Percentiles rank a stretch among this genome's conserved stretches.
phyloP scores from a whole-genome alignment of 352 stramenopile species.

The Phytophthora megakarya region DNA sequence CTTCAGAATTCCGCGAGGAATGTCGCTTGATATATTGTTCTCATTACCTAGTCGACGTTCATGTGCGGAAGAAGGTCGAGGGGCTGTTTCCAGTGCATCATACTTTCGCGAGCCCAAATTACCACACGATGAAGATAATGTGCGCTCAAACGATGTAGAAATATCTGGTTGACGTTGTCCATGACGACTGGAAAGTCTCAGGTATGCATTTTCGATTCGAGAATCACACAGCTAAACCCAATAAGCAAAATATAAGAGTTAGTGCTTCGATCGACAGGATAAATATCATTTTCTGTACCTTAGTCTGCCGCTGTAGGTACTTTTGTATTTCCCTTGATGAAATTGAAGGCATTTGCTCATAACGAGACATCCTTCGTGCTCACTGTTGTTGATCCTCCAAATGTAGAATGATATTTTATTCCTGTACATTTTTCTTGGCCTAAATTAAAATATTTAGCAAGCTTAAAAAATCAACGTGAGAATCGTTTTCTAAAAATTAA shows the following conservation, averaged over 20 bases:
- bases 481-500: too few species aligned
- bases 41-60: neutral
- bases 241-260: neutral
- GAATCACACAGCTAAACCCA: conserved; percentile 25
- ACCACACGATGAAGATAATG: conserved; percentile 12
- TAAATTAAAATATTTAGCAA: too few species aligned
- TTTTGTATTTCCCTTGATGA: conserved; percentile 23
- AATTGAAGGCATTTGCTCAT: neutral
- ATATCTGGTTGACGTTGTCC: neutral
- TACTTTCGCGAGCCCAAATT: conserved; percentile 7
- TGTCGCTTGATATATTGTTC: neutral
- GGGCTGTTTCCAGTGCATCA: neutral
- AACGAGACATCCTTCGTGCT: neutral
- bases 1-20: conserved; percentile 28
- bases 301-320: conserved; percentile 19
- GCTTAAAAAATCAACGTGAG: too few species aligned
- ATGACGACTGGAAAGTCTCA: conserved; percentile 16
- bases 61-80: conserved; percentile 26
- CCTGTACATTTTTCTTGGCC: too few species aligned
- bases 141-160: neutral
- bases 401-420: too few species aligned
- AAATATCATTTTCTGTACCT: too few species aligned
- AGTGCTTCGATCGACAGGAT: too few species aligned
- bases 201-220: conserved; percentile 26
- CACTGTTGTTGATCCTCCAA: too few species aligned